phyloP scores from a whole-genome alignment of 1,284 basidiomycete genomes.

The Malassezia slooffiae region DNA sequence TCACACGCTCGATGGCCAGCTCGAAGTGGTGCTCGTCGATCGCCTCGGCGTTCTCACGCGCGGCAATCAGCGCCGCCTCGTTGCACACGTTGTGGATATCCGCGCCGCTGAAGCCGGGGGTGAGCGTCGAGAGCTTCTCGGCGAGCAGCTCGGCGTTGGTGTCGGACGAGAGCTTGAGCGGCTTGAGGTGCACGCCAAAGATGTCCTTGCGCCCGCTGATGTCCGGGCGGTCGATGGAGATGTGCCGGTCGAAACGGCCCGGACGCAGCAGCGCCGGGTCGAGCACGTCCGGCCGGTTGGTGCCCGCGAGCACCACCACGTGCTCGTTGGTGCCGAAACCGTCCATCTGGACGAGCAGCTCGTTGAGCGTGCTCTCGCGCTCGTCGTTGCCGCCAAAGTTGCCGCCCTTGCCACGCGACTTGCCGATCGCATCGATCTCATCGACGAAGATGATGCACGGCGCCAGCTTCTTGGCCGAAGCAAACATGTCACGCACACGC shows the following conservation, averaged over 20 bases:
- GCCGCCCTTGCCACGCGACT: slow-evolving; percentile 78
- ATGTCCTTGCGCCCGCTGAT: slow-evolving; percentile 87
- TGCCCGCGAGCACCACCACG: slow-evolving; percentile 90
- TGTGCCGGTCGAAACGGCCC: slow-evolving; percentile 93
- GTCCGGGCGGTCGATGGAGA: slow-evolving; percentile 88
- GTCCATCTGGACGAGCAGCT: slow-evolving; percentile 98
- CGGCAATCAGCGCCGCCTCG: slow-evolving; percentile 90
- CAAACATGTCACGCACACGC: slow-evolving; percentile 91
- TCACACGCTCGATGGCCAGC: slow-evolving; percentile 92
- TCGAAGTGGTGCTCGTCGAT: slow-evolving; percentile 85
- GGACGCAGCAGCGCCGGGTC: slow-evolving; percentile 90
- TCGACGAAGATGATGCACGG: slow-evolving; percentile 72
- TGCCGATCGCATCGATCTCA: slow-evolving; percentile 78
- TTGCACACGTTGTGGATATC: slow-evolving; percentile 99
- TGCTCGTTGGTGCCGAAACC: slow-evolving; percentile 93
- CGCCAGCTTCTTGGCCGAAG: slow-evolving; percentile 91
- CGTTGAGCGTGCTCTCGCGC: slow-evolving; percentile 93
- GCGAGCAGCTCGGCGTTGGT: slow-evolving; percentile 47
- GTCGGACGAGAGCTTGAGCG: slow-evolving; percentile 53
- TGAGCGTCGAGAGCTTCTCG: slow-evolving; percentile 79
- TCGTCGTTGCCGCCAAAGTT: slow-evolving; percentile 92
- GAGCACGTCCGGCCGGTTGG: slow-evolving; percentile 90
- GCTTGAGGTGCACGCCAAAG: slow-evolving; percentile 81
- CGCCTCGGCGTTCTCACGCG: slow-evolving; percentile 66
- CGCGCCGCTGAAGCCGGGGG: slow-evolving; percentile 94